Conservation (phyloP, 768 basidiomycete genomes). For the Coprinellus aureogranulatus region DNA sequence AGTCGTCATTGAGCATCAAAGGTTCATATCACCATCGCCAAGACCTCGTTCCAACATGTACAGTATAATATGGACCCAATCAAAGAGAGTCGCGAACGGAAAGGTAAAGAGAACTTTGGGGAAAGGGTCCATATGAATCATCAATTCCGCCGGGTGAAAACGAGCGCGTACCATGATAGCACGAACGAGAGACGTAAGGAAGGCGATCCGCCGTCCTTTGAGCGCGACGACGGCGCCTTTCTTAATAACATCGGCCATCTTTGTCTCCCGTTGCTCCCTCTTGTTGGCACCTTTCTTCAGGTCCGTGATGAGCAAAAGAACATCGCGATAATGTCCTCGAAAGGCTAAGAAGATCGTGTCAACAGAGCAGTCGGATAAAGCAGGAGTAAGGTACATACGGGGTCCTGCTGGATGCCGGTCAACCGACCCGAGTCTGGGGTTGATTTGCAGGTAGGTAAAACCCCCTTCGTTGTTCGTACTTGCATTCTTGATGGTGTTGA, state of each 20-base stretch:
- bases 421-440: conserved; percentile 97
- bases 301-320: conserved; percentile 97
- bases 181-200: no score
- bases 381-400: conserved; percentile 44
- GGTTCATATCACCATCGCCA: no score
- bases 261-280: conserved; percentile 95
- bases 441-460: conserved; percentile 90
- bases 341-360: conserved; percentile 57
- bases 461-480: conserved; percentile 98
- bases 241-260: conserved; percentile 96
- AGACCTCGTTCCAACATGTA: no score
- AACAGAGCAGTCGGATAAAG: background rate
- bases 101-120: no score
- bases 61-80: no score
- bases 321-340: conserved; percentile 94
- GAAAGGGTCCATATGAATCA: no score
- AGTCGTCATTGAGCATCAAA: no score
- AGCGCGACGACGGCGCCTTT: conserved; percentile 88
- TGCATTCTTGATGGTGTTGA: conserved; percentile 96
- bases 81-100: no score
- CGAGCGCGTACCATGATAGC: no score
- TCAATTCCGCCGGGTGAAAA: no score
- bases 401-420: conserved; percentile 98
- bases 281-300: conserved; percentile 97
- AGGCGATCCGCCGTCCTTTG: conserved; percentile 81